These are phyloP conservation scores for Eimeria zaria DNA, from an alignment of 169 alveolate genomes.

Conservation along the genomic window DNA sequence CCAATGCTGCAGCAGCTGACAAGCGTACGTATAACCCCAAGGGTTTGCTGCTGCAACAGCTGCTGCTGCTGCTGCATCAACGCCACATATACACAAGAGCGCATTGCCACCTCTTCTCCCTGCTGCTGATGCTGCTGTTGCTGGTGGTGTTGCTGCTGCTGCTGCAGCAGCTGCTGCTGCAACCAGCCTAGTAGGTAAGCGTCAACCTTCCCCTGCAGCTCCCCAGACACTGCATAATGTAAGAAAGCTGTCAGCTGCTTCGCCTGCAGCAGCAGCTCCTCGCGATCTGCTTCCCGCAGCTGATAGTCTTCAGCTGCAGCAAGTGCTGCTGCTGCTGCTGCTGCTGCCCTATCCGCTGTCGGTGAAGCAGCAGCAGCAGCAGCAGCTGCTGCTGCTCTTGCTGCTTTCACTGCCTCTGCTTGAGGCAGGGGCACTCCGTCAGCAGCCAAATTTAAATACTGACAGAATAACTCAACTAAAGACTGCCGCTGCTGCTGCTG, in stretches of 20 bases:
- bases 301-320: constrained; percentile 56
- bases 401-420: constrained; percentile 9
- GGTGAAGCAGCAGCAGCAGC: constrained; percentile 62
- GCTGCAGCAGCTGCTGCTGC: constrained; percentile 34
- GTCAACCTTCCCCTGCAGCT: constrained; percentile 49
- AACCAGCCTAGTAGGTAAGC: constrained; percentile 30
- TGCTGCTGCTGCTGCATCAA: constrained; percentile 63
- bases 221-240: constrained; percentile 26
- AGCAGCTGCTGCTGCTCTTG: constrained; percentile 35
- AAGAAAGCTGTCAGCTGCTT: constrained; percentile 39
- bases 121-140: too few species aligned
- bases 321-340: constrained; percentile 45
- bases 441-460: neutral
- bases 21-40: constrained; percentile 15
- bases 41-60: constrained; percentile 41
- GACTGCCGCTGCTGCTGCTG: constrained; percentile 30
- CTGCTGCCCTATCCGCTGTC: constrained; percentile 35
- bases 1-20: constrained; percentile 56
- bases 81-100: neutral
- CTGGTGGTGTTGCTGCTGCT: constrained; percentile 8
- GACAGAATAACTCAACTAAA: neutral
- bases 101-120: constrained; percentile 15
- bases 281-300: constrained; percentile 31
- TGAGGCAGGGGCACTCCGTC: constrained; percentile 18
- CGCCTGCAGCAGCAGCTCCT: constrained; percentile 57